Conservation (phyloP, 2,329 filamentous ascomycete genomes). For the Plectosphaerella cucumerina region DNA sequence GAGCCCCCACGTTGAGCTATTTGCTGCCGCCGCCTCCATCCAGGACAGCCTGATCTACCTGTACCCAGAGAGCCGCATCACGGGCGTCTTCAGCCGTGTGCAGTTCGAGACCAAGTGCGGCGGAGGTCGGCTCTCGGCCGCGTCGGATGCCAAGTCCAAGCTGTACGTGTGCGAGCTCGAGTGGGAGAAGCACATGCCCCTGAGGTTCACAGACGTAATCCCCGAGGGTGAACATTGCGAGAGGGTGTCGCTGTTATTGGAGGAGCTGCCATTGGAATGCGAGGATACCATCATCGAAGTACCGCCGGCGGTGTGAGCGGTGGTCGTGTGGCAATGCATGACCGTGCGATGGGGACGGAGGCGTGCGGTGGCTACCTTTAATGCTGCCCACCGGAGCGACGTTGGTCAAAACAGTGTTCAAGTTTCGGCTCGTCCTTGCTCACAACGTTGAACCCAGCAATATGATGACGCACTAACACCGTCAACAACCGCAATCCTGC, state of each 20-base stretch:
- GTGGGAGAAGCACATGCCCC: background rate
- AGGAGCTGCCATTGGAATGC: background rate
- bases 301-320: too few relatives aligned
- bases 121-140: background rate
- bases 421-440: too few relatives aligned
- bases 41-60: background rate
- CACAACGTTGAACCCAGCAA: too few relatives aligned
- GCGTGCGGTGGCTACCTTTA: too few relatives aligned
- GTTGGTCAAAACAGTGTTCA: too few relatives aligned
- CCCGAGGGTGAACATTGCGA: background rate
- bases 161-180: background rate
- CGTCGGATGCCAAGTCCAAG: background rate
- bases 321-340: too few relatives aligned
- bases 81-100: background rate
- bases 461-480: too few relatives aligned
- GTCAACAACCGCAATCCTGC: too few relatives aligned
- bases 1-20: background rate
- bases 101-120: background rate
- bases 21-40: background rate
- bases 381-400: too few relatives aligned
- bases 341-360: too few relatives aligned
- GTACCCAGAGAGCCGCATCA: background rate
- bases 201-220: background rate
- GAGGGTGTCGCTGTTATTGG: background rate
- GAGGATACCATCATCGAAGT: background rate